Evolutionary conservation across 768 basidiomycete species (phyloP).

Genomic region (Tricholoma saponaceum): DNA sequence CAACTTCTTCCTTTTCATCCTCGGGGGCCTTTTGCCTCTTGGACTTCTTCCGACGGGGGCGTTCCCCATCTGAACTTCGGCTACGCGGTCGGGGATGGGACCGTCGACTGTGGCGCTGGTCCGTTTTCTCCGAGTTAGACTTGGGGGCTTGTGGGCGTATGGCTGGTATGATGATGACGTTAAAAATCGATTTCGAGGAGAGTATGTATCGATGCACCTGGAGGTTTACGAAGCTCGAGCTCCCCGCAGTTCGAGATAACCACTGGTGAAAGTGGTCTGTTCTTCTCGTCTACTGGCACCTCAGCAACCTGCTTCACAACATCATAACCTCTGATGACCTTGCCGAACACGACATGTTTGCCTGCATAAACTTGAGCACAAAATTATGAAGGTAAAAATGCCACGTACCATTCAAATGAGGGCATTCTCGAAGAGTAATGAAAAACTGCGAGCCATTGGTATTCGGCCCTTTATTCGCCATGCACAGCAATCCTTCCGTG

Average conservation of each 20-base stretch:
- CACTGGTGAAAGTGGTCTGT: conserved; percentile 66
- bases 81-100: conserved; percentile 12
- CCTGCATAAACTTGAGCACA: conserved; percentile 28
- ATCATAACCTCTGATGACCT: conserved; percentile 56
- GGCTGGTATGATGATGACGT: not conserved
- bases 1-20: conserved; percentile 20
- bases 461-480: conserved; percentile 84
- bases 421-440: conserved; percentile 71
- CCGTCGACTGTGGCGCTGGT: conserved; percentile 12
- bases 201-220: conserved; percentile 13
- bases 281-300: conserved; percentile 69
- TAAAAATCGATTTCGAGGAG: not conserved
- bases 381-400: conserved; percentile 17
- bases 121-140: conserved; percentile 8
- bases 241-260: conserved; percentile 79
- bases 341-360: conserved; percentile 49
- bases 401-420: conserved; percentile 64
- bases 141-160: not conserved
- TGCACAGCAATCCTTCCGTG: conserved; percentile 73
- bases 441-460: conserved; percentile 91
- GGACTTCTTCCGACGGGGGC: conserved; percentile 19
- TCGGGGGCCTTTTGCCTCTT: conserved; percentile 22
- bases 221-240: conserved; percentile 59
- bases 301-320: conserved; percentile 57
- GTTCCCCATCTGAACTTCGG: conserved; percentile 12